Evolutionary conservation across 257 asterid genomes (phyloP).

Genomic region (Echites panduratus): DNA sequence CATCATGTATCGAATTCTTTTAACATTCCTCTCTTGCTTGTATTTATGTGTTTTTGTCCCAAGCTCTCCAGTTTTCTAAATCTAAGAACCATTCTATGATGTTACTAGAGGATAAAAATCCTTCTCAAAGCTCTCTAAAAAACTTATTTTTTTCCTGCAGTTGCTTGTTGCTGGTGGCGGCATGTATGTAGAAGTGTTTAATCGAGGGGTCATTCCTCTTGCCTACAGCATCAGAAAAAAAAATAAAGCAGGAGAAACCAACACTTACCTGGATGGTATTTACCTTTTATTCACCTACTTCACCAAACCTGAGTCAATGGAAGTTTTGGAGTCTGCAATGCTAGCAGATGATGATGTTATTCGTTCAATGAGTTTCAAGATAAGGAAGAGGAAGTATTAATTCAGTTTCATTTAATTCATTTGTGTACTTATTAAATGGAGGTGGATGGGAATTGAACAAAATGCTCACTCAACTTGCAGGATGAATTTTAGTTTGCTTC

Average conservation of each 20-base stretch:
- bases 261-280: conserved; percentile 88
- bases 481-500: not conserved
- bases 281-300: conserved; percentile 87
- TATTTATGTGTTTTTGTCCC: not conserved
- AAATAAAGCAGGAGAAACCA: conserved; percentile 87
- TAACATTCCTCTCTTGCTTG: too few species aligned
- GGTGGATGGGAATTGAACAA: conserved; percentile 7
- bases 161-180: conserved; percentile 95
- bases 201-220: conserved; percentile 90
- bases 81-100: not conserved
- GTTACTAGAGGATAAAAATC: not conserved
- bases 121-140: not conserved
- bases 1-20: too few species aligned
- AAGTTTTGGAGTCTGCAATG: conserved; percentile 42
- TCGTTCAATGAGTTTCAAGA: conserved; percentile 74
- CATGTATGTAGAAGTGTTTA: conserved; percentile 93
- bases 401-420: conserved; percentile 5
- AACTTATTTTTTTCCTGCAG: conserved; percentile 32
- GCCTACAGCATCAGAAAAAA: conserved; percentile 78
- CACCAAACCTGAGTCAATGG: conserved; percentile 78
- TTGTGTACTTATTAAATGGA: conserved; percentile 16
- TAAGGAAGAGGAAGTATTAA: conserved; percentile 60
- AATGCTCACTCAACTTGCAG: conserved; percentile 7
- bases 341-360: conserved; percentile 65
- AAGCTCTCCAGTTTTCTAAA: not conserved